Base-by-base conservation (phyloP, 164 flowering plant species). In the Liquidambar formosana region DNA sequence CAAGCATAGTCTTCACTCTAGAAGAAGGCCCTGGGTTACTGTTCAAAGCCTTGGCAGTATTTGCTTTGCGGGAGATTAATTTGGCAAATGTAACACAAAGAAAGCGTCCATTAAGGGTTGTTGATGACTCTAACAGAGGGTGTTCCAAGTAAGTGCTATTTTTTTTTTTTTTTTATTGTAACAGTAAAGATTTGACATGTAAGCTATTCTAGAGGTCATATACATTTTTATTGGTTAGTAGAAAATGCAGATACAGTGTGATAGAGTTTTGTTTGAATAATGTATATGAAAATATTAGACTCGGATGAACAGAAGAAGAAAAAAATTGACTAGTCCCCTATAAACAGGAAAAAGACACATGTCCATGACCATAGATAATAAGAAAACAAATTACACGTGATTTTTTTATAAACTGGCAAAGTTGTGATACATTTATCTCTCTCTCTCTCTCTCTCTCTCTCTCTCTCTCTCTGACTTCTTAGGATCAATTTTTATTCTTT, bases 21-120 rank as follows among this genome's bases (percentile, higher is more conserved):
- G 99, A 93, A 66, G 97, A 95, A 85, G 99, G 99, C 52, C 94
- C 99, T 45, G 99, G 97, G 19, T 78, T 88, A 58, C 76, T 95
- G 62, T 93, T 95, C 69, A 91, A 93, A 80, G 99, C 99, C 33
- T 79, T 95, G 78, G 96, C 97, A 1, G 99, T 85, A 52, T 95
- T 95, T 84, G 89, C 97, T 74, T 61, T 93, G 67, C 80, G 99
- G 78, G 83, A 73, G 26, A 95, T 95, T 68, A 89, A 82, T 80
- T 84, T 93, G 77, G 76, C 91, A n/a, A 95, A 95, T 97, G 99
- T 95, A 81, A 68, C 99, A 21, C 96, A 89, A 66, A 80, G 79
- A 73, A 85, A 82, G 69, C 83, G 85, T 51, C 98, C 99, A 0
- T 69, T 96, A 69, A 82, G 93, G 81, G 85, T 93, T 68, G 97